Percentiles rank a stretch among this genome's conserved stretches.
phyloP scores from a whole-genome alignment of 345 rosid genomes.

The Gossypium rotundifolium region DNA sequence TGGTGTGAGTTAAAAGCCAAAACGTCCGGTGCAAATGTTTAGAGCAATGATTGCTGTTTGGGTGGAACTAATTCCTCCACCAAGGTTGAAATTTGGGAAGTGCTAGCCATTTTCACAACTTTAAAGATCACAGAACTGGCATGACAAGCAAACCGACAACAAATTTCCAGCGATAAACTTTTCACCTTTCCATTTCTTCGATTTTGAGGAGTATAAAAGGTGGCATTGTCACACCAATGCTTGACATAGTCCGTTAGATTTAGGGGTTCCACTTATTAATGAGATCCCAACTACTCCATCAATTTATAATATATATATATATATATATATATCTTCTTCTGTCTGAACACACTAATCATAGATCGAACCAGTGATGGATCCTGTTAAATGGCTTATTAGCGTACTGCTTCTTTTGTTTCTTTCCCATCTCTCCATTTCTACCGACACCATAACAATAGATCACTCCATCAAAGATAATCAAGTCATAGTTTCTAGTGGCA shows the following conservation, averaged over 20 bases:
- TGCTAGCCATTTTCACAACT: background rate
- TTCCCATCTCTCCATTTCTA: conserved; percentile 17
- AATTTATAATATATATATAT: background rate
- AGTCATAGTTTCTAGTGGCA: conserved; percentile 31
- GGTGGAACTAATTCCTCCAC: background rate
- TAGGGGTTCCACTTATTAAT: conserved; percentile 5
- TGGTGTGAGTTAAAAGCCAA: background rate
- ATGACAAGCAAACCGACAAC: background rate
- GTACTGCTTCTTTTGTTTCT: conserved; percentile 13
- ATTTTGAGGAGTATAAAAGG: background rate
- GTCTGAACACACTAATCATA: background rate
- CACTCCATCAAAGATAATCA: conserved; percentile 35
- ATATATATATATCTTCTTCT: too few relatives aligned
- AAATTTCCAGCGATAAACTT: background rate
- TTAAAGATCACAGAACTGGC: background rate
- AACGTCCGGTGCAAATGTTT: background rate
- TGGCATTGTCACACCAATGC: background rate
- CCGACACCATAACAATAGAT: conserved; percentile 16
- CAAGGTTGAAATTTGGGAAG: background rate
- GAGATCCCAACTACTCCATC: background rate
- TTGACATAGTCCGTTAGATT: background rate
- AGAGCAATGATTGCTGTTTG: background rate
- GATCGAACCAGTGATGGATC: conserved; percentile 7
- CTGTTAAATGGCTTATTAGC: background rate
- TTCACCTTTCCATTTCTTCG: background rate